These are phyloP conservation scores for Silybum marianum DNA, from an alignment of 129 eudicot genomes.

Conservation along the genomic window DNA sequence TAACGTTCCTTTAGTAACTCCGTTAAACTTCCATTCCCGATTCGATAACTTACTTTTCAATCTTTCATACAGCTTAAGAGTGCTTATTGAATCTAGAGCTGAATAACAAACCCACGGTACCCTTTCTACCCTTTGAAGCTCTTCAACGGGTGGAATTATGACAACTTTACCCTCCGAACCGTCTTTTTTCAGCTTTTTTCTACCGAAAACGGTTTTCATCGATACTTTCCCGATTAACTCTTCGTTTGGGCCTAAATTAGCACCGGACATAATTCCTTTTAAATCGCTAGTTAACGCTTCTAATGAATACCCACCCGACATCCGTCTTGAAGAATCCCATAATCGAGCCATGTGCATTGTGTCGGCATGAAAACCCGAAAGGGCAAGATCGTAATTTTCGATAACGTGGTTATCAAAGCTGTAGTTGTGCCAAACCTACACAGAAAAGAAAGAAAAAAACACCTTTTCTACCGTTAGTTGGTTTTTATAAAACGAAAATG, in stretches of 20 bases:
- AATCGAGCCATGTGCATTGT: constrained; percentile 99
- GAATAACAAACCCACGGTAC: constrained; percentile 86
- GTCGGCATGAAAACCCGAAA: constrained; percentile 95
- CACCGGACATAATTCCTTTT: constrained; percentile 63
- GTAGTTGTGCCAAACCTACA: constrained; percentile 99
- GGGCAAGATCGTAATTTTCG: constrained; percentile 78
- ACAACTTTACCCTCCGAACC: constrained; percentile 79
- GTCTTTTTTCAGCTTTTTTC: constrained; percentile 70
- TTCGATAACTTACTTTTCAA: constrained; percentile 56
- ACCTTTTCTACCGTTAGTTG: neutral
- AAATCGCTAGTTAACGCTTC: constrained; percentile 84
- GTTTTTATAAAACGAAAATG: neutral
- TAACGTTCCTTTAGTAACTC: constrained; percentile 62
- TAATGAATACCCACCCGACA: constrained; percentile 85
- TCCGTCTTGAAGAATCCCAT: constrained; percentile 89
- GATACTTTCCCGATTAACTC: constrained; percentile 80
- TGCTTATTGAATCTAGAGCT: constrained; percentile 84
- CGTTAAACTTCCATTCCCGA: constrained; percentile 64
- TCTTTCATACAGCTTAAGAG: constrained; percentile 83
- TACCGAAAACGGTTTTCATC: constrained; percentile 86
- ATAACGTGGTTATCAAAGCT: constrained; percentile 89
- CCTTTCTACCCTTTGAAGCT: constrained; percentile 71
- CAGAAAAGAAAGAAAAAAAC: neutral
- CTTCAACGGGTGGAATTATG: constrained; percentile 84
- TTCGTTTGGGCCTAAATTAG: constrained; percentile 54